Evolutionary conservation across 352 stramenopile species (phyloP).

Genomic region (Peronosclerospora sorghi): DNA sequence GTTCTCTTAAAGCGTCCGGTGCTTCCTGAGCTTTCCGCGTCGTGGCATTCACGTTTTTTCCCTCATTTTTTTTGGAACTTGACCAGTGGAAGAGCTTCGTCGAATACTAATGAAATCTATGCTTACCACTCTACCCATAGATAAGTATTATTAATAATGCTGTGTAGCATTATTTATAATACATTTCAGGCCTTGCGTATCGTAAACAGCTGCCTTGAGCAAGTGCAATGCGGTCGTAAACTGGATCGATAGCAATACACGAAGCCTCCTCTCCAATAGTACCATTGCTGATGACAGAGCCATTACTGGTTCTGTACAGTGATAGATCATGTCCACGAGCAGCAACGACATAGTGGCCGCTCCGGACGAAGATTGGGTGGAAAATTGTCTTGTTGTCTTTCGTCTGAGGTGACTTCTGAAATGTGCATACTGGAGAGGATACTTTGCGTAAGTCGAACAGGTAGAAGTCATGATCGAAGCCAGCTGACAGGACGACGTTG

Average conservation of each 20-base stretch:
- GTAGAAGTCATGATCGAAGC: constrained; percentile 37
- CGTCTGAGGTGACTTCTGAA: constrained; percentile 13
- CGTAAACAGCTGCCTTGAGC: constrained; percentile 13
- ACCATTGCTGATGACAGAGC: constrained; percentile 24
- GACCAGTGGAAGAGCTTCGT: too few relatives aligned
- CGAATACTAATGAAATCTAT: too few relatives aligned
- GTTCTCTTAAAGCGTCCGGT: too few relatives aligned
- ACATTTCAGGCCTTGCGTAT: too few relatives aligned
- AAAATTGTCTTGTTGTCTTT: constrained; percentile 28
- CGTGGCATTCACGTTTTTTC: too few relatives aligned
- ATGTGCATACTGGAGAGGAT: constrained; percentile 22
- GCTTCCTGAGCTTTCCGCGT: too few relatives aligned
- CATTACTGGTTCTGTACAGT: constrained; percentile 28
- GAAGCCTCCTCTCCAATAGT: constrained; percentile 18
- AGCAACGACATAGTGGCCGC: constrained; percentile 19
- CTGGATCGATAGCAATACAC: constrained; percentile 27
- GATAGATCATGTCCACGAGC: constrained; percentile 25
- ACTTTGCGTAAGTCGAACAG: constrained; percentile 35
- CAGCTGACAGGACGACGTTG: constrained; percentile 32
- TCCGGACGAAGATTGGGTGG: constrained; percentile 34
- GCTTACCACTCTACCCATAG: too few relatives aligned
- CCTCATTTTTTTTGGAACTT: too few relatives aligned
- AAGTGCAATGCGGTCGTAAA: constrained; percentile 24
- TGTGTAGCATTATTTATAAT: too few relatives aligned
- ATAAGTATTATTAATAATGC: too few relatives aligned